Evolutionary conservation across 257 asterid genomes (phyloP), one percentile per base, ranked within the genome.

Genomic region (Mentha longifolia): DNA sequence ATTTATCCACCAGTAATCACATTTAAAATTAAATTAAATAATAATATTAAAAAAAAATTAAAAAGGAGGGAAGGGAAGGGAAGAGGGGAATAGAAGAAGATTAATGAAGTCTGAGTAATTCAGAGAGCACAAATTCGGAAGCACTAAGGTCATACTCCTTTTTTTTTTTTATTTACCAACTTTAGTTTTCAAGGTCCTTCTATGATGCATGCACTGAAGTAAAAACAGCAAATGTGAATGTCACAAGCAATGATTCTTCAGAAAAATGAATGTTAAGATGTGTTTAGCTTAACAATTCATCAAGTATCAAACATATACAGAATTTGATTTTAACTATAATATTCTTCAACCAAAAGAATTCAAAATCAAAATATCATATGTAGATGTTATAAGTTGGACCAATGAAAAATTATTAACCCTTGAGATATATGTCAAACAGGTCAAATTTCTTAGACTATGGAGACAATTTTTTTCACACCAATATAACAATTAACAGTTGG

Each of bases 231-330:
- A 69, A 4, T 9, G 15, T 9, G 28, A 42, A 58, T 9, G 57
- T 15, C 11, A 70, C 45, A 43, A 15, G 41, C 22, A 42, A 71
- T 57, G 43, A 42, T 37, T 52, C 57, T 25, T 13, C 15, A 15
- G 31, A 56, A 43, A 65, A 25, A 33, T 58, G 47, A 22, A 67
- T 22, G 22, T 58, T 47, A 13, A 30, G 33, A 4, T 66, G 69
- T 16, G 20, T 54, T 73, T 49, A 54, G 39, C 28, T 39, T 52
- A 63, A 50, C 37, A 58, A 41, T 22, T 51, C 39, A 73, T 42
- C 17, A 5, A 20, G 31, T 64, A 65, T n/a, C 52, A 65, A 31
- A 9, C 16, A 31, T 43, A 52, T 52, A 39, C 65, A 35, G 19
- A 6, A 51, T 60, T 35, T 17, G 15, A n/a, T 62, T 31, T 60